Conservation (phyloP, 2,329 filamentous ascomycete species). For the Colletotrichum destructivum region DNA sequence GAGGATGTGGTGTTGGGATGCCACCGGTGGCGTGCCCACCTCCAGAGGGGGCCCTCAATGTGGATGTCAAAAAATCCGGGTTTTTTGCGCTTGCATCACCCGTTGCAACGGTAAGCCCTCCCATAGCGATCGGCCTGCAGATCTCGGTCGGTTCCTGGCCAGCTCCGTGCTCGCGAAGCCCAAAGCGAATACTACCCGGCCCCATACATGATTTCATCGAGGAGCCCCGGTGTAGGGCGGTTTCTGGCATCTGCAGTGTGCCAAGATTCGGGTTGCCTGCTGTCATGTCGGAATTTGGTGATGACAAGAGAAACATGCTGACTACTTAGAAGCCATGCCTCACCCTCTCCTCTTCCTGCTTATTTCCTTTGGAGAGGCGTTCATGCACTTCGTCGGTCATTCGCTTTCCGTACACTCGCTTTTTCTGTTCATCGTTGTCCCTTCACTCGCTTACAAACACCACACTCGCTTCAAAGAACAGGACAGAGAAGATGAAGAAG, state of each 20-base stretch:
- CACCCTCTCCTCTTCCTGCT: neutral
- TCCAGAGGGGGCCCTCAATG: neutral
- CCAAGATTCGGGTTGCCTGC: constrained; percentile 9
- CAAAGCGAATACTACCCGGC: constrained; percentile 33
- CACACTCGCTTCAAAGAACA: constrained; percentile 1
- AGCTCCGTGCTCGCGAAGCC: constrained; percentile 23
- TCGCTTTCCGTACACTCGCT: constrained; percentile 1
- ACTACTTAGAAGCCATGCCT: constrained; percentile 10
- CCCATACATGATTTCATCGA: constrained; percentile 41
- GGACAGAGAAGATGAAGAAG: constrained; percentile 4
- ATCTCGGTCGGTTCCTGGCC: constrained; percentile 37
- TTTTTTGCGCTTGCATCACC: constrained; percentile 13
- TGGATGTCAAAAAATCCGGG: constrained; percentile 34
- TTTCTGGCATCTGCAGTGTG: neutral
- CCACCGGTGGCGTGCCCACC: constrained; percentile 31
- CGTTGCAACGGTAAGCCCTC: constrained; percentile 9
- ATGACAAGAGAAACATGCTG: neutral
- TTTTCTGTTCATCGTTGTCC: neutral
- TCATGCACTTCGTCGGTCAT: too few species aligned
- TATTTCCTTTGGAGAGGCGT: neutral
- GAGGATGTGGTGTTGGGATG: constrained; percentile 23
- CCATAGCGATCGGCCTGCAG: constrained; percentile 35
- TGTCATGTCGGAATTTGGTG: neutral
- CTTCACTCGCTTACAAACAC: neutral
- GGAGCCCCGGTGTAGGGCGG: neutral